Evolutionary conservation across 805 yeast species (phyloP).

Genomic region (Wickerhamiella dianesei): DNA sequence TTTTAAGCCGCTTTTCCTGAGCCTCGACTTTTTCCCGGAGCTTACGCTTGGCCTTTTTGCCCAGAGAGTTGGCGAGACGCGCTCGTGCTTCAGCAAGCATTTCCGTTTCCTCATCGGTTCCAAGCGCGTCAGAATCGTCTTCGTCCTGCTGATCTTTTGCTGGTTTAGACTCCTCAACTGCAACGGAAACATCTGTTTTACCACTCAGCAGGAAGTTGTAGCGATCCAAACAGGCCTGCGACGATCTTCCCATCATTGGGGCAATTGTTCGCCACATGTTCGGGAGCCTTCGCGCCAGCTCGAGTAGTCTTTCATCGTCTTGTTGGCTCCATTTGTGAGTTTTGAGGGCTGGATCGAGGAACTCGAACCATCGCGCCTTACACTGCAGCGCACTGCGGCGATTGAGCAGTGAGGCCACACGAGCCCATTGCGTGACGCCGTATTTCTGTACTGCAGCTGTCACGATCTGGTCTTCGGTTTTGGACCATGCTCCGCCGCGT

Average conservation of each 20-base stretch:
- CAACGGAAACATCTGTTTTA: constrained; percentile 8
- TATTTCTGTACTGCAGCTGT: constrained; percentile 87
- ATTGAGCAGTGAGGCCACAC: constrained; percentile 74
- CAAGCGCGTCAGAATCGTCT: constrained; percentile 23
- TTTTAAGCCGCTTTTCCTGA: constrained; percentile 62
- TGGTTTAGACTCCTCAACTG: background rate
- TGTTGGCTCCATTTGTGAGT: constrained; percentile 55
- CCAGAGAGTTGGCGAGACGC: constrained; percentile 80
- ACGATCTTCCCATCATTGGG: constrained; percentile 65
- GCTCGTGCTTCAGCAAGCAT: constrained; percentile 94
- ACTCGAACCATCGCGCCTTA: constrained; percentile 84
- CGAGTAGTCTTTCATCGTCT: constrained; percentile 62
- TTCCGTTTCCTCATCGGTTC: constrained; percentile 43
- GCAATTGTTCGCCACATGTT: constrained; percentile 95
- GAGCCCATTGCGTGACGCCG: constrained; percentile 89
- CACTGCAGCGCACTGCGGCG: constrained; percentile 86
- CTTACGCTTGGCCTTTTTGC: constrained; percentile 86
- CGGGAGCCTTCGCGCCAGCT: constrained; percentile 58
- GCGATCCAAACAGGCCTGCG: constrained; percentile 73
- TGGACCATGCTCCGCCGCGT: constrained; percentile 86
- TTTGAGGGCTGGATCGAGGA: constrained; percentile 60
- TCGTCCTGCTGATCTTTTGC: constrained; percentile 26
- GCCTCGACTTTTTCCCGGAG: constrained; percentile 71
- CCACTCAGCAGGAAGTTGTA: constrained; percentile 60
- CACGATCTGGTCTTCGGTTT: constrained; percentile 68